Base-by-base conservation (phyloP, 177 flowering plant genomes). In the Vitis hybrid region DNA sequence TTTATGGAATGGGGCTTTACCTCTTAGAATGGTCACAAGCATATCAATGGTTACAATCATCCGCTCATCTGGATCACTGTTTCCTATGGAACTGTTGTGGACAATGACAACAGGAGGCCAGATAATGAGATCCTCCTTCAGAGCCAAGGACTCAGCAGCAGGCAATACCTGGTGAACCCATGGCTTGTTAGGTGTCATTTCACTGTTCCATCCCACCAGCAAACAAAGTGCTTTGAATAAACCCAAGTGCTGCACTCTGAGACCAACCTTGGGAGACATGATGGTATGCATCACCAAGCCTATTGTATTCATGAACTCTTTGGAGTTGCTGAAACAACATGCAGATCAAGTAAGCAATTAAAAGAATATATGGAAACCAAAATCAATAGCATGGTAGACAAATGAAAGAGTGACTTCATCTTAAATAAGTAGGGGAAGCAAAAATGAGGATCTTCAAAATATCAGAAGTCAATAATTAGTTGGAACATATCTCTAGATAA, bases 61-160 rank as follows among this genome's bases (percentile, higher is more conserved):
- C 59, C 68, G 75, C 21, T 72, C 72, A 22, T 57, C 75, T 13
- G 77, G 76, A 68, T 75, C 64, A 19, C 50, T 65, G 33, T 70
- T 78, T 19, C 70, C 76, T 56, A 85, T 69, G 65, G 86, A 86
- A 60, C 79, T 77, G 70, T 87, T 80, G 56, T 88, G 92, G 51
- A 90, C 65, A 15, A 90, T 69, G 51, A 88, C 81, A 21, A 83
- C 76, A 5, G 94, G 92, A 48, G 92, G 94, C 92, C 94, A 90
- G n/a, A 90, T 76, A 58, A 87, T 73, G 18, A 90, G 86, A 69
- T 90, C 94, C 62, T 82, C 82, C 66, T 80, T 85, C 78, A 78
- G 31, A 67, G 84, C 80, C 59, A 73, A 62, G 65, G 82, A 81
- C 68, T 87, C 82, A 48, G 72, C 65, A 60, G 72, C 67, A 39